Conservation (phyloP, 2,329 filamentous ascomycete genomes). For the Teratosphaeria gauchensis region DNA sequence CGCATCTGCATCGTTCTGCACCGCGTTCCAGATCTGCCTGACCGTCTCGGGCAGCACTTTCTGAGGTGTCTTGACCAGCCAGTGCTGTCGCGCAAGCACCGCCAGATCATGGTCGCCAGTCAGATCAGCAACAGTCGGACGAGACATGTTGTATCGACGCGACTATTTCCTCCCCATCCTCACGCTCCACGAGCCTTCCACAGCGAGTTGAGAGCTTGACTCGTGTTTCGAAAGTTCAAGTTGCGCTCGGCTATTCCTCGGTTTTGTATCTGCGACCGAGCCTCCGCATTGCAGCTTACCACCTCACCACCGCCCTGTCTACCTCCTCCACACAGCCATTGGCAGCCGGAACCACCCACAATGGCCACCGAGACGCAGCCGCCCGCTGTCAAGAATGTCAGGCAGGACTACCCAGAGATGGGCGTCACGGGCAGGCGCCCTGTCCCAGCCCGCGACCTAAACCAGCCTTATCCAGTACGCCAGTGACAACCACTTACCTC, state of each 20-base stretch:
- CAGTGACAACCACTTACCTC: not conserved
- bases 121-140: constrained; percentile 58
- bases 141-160: constrained; percentile 26
- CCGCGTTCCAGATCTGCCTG: constrained; percentile 74
- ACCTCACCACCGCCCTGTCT: not conserved
- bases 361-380: constrained; percentile 5
- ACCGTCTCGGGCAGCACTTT: constrained; percentile 73
- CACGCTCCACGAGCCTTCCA: not conserved
- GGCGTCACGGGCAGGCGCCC: constrained; percentile 17
- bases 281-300: not conserved
- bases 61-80: constrained; percentile 57
- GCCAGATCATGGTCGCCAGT: constrained; percentile 58
- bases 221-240: not conserved
- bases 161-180: constrained; percentile 3
- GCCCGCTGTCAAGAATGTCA: constrained; percentile 7
- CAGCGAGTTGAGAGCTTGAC: not conserved
- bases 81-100: constrained; percentile 71
- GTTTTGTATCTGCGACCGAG: not conserved
- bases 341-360: constrained; percentile 2
- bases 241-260: not conserved
- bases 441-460: constrained; percentile 62
- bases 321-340: constrained; percentile 4
- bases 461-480: constrained; percentile 75
- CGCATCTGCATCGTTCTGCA: constrained; percentile 73
- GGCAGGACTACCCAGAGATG: constrained; percentile 21